Evolutionary conservation across 345 rosid genomes (phyloP).

Genomic region (Draba incana): DNA sequence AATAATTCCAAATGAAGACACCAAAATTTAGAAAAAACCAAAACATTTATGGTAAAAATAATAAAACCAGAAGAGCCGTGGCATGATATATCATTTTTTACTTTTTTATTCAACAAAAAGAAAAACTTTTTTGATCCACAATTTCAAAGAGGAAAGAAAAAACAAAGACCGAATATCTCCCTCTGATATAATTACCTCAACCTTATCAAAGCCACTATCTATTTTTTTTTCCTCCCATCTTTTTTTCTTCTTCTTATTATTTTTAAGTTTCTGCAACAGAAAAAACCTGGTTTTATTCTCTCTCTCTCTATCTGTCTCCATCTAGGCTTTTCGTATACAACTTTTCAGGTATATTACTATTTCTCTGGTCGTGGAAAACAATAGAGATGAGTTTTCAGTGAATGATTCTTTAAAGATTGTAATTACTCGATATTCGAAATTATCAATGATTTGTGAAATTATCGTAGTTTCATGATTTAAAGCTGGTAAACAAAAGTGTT

Average conservation of each 20-base stretch:
- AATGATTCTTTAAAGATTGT: slow-evolving; percentile 5
- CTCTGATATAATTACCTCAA: neutral
- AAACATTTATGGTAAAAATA: no score
- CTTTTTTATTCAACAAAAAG: neutral
- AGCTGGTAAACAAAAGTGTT: slow-evolving; percentile 4
- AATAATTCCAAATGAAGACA: neutral
- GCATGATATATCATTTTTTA: no score
- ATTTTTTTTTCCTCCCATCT: neutral
- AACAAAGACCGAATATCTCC: slow-evolving; percentile 3
- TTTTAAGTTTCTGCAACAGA: slow-evolving; percentile 12
- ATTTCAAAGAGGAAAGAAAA: neutral
- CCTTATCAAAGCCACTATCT: slow-evolving; percentile 21
- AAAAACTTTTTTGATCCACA: neutral
- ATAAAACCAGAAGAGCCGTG: no score
- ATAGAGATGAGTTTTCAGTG: neutral
- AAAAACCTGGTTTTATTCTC: slow-evolving; percentile 5
- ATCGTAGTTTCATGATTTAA: neutral
- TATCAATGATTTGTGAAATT: neutral
- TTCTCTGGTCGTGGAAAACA: neutral
- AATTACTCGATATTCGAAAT: neutral
- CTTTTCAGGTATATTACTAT: slow-evolving; percentile 20
- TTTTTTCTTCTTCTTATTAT: neutral
- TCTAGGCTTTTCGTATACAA: slow-evolving; percentile 14
- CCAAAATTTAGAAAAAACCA: neutral
- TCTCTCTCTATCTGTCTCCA: slow-evolving; percentile 12